Evolutionary conservation across 257 asterid species (phyloP).

Genomic region (Solanum virginianum): DNA sequence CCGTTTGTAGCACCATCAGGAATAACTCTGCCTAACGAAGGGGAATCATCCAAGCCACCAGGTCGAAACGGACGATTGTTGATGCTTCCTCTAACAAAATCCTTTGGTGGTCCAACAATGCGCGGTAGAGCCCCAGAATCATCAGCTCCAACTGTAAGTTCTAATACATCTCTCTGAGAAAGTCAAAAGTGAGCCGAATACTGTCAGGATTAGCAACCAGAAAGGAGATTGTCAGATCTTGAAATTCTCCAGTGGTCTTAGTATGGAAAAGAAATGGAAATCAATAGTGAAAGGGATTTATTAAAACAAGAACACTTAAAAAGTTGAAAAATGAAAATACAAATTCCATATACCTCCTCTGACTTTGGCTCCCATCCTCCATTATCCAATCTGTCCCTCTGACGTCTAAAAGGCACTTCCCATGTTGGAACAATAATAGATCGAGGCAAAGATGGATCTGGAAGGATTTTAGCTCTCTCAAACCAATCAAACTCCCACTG

Average conservation of each 20-base stretch:
- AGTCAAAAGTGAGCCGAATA: slow-evolving; percentile 14
- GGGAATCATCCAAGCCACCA: slow-evolving; percentile 67
- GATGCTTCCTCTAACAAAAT: slow-evolving; percentile 86
- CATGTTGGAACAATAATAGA: slow-evolving; percentile 74
- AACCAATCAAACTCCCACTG: slow-evolving; percentile 99
- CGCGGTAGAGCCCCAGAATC: slow-evolving; percentile 84
- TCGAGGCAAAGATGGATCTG: slow-evolving; percentile 73
- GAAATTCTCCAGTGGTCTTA: background rate
- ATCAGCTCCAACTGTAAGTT: slow-evolving; percentile 54
- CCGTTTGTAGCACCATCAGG: slow-evolving; percentile 85
- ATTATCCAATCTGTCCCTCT: slow-evolving; percentile 9
- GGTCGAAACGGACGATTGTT: slow-evolving; percentile 86
- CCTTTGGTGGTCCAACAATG: slow-evolving; percentile 80
- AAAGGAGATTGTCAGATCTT: background rate
- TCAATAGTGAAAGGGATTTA: background rate
- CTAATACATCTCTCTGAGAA: slow-evolving; percentile 64
- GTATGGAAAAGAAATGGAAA: background rate
- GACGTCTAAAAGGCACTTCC: slow-evolving; percentile 87
- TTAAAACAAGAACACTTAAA: background rate
- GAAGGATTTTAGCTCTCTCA: slow-evolving; percentile 59
- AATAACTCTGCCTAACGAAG: slow-evolving; percentile 38
- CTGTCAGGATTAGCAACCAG: background rate
- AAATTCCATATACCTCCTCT: slow-evolving; percentile 46
- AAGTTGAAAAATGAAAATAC: background rate
- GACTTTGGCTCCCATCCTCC: slow-evolving; percentile 85